These are phyloP conservation scores for Rhynchosporium graminicola DNA, from an alignment of 2,329 filamentous ascomycete species.

Conservation along the genomic window DNA sequence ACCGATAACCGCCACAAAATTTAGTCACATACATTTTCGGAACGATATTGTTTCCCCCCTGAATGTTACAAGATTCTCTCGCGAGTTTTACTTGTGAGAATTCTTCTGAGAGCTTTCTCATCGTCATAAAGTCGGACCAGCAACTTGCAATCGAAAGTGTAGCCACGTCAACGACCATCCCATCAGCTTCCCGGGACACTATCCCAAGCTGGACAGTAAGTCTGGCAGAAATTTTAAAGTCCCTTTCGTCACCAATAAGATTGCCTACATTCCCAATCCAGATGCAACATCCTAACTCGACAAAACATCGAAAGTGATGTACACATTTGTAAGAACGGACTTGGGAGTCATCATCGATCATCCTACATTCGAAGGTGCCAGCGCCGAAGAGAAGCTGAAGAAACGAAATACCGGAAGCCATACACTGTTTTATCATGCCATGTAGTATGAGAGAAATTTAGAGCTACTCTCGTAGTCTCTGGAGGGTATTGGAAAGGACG, in stretches of 20 bases:
- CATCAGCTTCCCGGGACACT: background rate
- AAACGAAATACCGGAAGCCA: constrained; percentile 14
- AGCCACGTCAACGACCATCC: background rate
- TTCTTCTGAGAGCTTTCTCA: constrained; percentile 18
- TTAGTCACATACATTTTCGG: background rate
- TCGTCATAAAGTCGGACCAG: constrained; percentile 15
- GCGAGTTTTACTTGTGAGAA: constrained; percentile 14
- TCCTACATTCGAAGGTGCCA: constrained; percentile 9
- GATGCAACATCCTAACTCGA: constrained; percentile 16
- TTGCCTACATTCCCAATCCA: no score
- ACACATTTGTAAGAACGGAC: constrained; percentile 18
- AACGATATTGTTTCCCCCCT: background rate
- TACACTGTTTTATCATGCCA: constrained; percentile 15
- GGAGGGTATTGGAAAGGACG: background rate
- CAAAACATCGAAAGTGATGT: constrained; percentile 24
- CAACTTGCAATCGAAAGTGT: constrained; percentile 12
- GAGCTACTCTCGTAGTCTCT: constrained; percentile 13
- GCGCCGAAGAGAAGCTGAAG: background rate
- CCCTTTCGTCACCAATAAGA: constrained; percentile 1
- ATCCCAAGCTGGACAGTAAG: constrained; percentile 15
- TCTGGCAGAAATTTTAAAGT: constrained; percentile 2
- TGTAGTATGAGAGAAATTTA: constrained; percentile 15
- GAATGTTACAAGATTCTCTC: background rate
- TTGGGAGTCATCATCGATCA: constrained; percentile 21
- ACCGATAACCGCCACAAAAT: constrained; percentile 2